These are phyloP conservation scores for Halteria grandinella DNA, from an alignment of 73 alveolate species.

Conservation along the genomic window DNA sequence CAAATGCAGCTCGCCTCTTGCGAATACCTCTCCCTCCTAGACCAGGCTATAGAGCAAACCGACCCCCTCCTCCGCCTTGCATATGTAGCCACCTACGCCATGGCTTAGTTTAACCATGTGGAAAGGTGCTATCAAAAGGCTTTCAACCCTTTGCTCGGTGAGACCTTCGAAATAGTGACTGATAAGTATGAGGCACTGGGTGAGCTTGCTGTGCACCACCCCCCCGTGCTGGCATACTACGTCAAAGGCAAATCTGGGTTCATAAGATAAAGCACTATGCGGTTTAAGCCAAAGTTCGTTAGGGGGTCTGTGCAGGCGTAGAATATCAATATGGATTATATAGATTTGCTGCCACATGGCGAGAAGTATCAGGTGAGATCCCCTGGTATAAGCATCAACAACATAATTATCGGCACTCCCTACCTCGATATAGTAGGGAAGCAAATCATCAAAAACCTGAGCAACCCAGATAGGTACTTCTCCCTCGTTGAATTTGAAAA, in stretches of 20 bases:
- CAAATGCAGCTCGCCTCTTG: no score
- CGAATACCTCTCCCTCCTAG: no score
- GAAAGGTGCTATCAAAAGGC: constrained; percentile 85
- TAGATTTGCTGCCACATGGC: constrained; percentile 45
- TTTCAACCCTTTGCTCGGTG: constrained; percentile 94
- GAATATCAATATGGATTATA: constrained; percentile 12
- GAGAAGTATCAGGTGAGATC: constrained; percentile 63
- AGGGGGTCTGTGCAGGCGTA: constrained; percentile 71
- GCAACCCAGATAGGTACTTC: constrained; percentile 16
- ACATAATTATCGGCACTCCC: constrained; percentile 76
- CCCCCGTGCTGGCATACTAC: constrained; percentile 86
- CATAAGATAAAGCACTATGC: constrained; percentile 6
- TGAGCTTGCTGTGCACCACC: constrained; percentile 90
- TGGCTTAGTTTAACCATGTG: constrained; percentile 71
- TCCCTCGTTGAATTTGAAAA: neutral
- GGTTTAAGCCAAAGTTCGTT: constrained; percentile 63
- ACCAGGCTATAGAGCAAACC: constrained; percentile 30
- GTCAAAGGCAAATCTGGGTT: neutral
- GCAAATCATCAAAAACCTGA: constrained; percentile 42
- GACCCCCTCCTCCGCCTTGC: constrained; percentile 56
- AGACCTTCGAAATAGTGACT: constrained; percentile 83
- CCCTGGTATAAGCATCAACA: constrained; percentile 63
- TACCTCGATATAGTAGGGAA: constrained; percentile 78
- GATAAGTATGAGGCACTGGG: constrained; percentile 70
- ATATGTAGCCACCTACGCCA: constrained; percentile 73